These are phyloP conservation scores for Nicotiana knightiana DNA, from an alignment of 257 asterid genomes.

Conservation along the genomic window DNA sequence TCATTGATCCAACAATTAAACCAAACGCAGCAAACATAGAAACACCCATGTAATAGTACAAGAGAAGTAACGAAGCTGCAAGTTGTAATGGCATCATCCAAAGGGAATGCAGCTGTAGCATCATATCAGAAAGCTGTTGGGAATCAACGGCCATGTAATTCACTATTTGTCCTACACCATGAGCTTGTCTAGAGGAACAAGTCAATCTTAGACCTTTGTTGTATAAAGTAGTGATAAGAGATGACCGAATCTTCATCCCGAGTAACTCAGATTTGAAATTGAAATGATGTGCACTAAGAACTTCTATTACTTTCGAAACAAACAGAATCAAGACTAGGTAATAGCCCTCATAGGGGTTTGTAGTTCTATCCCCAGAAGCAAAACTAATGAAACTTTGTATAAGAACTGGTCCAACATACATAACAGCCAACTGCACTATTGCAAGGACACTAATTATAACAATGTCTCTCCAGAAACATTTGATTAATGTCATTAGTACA, in stretches of 20 bases:
- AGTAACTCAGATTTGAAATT: slow-evolving; percentile 48
- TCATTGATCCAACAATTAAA: slow-evolving; percentile 26
- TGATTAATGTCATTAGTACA: slow-evolving; percentile 33
- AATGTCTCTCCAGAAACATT: slow-evolving; percentile 58
- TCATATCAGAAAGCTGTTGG: slow-evolving; percentile 55
- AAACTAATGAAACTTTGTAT: slow-evolving; percentile 47
- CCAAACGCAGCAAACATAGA: slow-evolving; percentile 33
- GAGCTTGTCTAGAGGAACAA: slow-evolving; percentile 56
- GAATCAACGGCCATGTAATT: slow-evolving; percentile 77
- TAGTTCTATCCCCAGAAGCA: slow-evolving; percentile 35
- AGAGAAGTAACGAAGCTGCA: slow-evolving; percentile 38
- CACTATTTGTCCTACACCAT: slow-evolving; percentile 73
- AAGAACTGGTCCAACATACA: slow-evolving; percentile 53
- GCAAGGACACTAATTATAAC: slow-evolving; percentile 44
- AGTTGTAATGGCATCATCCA: slow-evolving; percentile 71
- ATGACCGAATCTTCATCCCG: slow-evolving; percentile 60
- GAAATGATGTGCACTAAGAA: slow-evolving; percentile 60
- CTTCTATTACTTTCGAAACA: slow-evolving; percentile 46
- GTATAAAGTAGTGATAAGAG: slow-evolving; percentile 44
- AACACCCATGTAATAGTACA: slow-evolving; percentile 43
- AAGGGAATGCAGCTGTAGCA: slow-evolving; percentile 44
- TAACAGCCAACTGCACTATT: slow-evolving; percentile 34
- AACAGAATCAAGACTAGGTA: slow-evolving; percentile 37
- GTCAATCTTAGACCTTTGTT: slow-evolving; percentile 54
- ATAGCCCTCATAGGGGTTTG: slow-evolving; percentile 29